Conservation (phyloP, 78 protist genomes). For the Speleostelium caveatum region DNA sequence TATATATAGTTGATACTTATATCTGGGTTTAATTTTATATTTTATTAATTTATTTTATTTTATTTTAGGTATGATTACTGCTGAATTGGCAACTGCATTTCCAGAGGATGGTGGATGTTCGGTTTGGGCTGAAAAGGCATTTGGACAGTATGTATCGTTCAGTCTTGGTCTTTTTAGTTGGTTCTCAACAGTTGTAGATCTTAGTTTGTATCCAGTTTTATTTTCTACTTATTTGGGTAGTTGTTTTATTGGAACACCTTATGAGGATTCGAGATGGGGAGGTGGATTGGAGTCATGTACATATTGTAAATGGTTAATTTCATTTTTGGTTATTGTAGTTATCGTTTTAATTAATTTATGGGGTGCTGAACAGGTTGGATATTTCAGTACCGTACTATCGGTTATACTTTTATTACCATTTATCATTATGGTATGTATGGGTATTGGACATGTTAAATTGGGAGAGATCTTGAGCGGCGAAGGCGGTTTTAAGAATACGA, state of each 20-base stretch:
- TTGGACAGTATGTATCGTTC: conserved; percentile 14
- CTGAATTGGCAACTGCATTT: conserved; percentile 12
- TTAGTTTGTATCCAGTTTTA: conserved; percentile 42
- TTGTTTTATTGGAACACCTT: conserved; percentile 8
- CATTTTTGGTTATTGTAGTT: conserved; percentile 25
- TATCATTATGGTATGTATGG: conserved; percentile 43
- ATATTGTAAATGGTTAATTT: conserved; percentile 9
- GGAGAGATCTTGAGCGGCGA: neutral
- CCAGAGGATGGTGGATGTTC: conserved; percentile 69
- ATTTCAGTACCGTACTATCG: conserved; percentile 23
- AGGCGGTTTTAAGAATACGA: conserved; percentile 19
- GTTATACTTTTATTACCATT: conserved; percentile 43
- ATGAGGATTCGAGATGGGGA: conserved; percentile 34
- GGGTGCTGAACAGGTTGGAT: conserved; percentile 75
- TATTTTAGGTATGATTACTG: conserved; percentile 77
- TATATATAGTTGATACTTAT: too few species aligned
- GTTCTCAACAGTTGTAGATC: conserved; percentile 30
- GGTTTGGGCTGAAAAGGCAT: conserved; percentile 73
- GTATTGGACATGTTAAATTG: conserved; percentile 46
- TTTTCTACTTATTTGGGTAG: conserved; percentile 39
- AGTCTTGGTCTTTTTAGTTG: conserved; percentile 56
- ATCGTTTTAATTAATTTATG: conserved; percentile 26
- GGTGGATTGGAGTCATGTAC: conserved; percentile 10
- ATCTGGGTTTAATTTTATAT: too few species aligned
- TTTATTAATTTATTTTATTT: too few species aligned